Evolutionary conservation across 345 rosid genomes (phyloP), one percentile per base, ranked within the genome.

Genomic region (Chamaenerion angustifolium): DNA sequence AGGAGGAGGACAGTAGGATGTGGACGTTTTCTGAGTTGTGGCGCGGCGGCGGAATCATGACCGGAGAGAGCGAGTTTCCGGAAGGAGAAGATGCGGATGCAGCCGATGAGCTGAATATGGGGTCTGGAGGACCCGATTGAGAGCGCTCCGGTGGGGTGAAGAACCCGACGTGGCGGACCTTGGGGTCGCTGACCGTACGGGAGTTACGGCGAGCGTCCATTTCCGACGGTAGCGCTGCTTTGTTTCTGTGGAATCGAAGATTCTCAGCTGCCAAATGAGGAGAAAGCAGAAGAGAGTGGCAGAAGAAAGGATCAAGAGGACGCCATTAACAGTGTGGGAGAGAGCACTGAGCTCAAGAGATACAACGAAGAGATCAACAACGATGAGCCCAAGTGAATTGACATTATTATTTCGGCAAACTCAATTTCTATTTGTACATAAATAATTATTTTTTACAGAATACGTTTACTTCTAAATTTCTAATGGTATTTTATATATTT

Each of bases 1-100:
- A 21, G 12, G 64, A 31, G 12, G 64, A 31, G 56, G 51, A 52
- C 25, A 55, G 48, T n/a, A 53, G 78, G 35, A 62, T 56, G 56
- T 66, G 58, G 55, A 72, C 50, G 11, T 67, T 58, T 16, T 76
- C 76, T 53, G 92, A 70, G 50, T 61, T 55, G 70, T 71, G 85
- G 62, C 79, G 90, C 6, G 90, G 85, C n/a, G 94, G 97, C 46
- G 83, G 95, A 64, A 85, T 85, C 81, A 82, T 82, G 59, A 89
- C 94, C 0, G 95, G 88, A 42, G 90, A 85, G 60, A 81, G 71
- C 19, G 85, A 78, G 69, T 75, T 80, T 4, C 70, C 81, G 42
- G 87, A 71, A 14, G 82, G 81, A 21, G 88, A 76, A 56, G 63
- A 50, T 69, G 59, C 60, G 35, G 73, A 16, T 11, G 71, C 45